Evolutionary conservation across 257 asterid genomes (phyloP), one percentile per base, ranked within the genome.

Genomic region (Plectranthus barbatus): DNA sequence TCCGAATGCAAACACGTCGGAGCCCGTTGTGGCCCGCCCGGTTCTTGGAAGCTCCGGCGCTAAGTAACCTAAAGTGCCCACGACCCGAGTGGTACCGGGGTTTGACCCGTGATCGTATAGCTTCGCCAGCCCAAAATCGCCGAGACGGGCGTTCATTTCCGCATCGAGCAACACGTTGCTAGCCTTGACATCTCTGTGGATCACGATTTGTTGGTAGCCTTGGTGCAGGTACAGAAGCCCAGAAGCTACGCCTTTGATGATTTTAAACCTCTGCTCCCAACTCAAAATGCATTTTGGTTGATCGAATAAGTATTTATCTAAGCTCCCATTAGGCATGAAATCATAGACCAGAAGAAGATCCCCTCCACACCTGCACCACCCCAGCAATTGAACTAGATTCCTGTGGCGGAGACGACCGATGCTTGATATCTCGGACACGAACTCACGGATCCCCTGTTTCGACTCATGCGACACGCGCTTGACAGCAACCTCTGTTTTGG

Each of bases 241-340:
- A 0, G 83, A 75, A 10, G 89, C 96, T 4, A 86, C 90, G 15
- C 91, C 85, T 68, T 82, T 86, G 58, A 89, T 72, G 57, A 89
- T 78, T 56, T 66, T 79, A 39, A 81, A 78, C 67, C 95, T 81
- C 24, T 78, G 90, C 17, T 76, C 76, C 96, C 95, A 86, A 44
- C 53, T 61, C 58, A 86, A 67, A 1, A 74, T 54, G 21, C 41
- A 31, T 33, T 47, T 66, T 0, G 87, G 79, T 10, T 79, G 52
- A 46, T 74, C 83, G 18, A 82, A 84, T 29, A 89, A 56, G 74
- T 60, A 77, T 46, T 66, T 79, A 8, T 84, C 90, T 50, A 86
- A 69, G 61, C 93, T 88, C n/a, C 90, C 88, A 47, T 86, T 89
- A 5, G 96, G 87, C 95, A 84, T 86, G 42, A 49, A 84, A 37